Evolutionary conservation across 495 filamentous ascomycete genomes (phyloP), one percentile per base, ranked within the genome.

Genomic region (Neurospora discreta): DNA sequence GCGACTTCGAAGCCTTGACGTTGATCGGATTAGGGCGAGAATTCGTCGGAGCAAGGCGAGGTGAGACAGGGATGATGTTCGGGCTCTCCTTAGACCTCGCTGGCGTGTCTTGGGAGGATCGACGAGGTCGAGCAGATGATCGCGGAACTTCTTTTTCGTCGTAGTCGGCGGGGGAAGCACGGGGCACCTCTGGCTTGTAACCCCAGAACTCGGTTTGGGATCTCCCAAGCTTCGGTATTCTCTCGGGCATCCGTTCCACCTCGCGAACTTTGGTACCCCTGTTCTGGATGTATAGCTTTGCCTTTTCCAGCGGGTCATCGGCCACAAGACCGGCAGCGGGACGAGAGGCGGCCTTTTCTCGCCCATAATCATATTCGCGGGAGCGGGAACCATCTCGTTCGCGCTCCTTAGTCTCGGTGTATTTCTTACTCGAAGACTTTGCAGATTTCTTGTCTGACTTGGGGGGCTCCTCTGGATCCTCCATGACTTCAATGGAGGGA

Each of bases 91-190:
- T 78, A 23, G 78, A 78, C 43, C 74, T 77, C 5, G 81, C 15
- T 33, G 52, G 78, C 9, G 79, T 78, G 39, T 84, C 81, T 18
- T 84, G 79, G 13, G 83, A 83, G 71, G 80, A 77, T 33, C 83
- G 81, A 20, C 84, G 82, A 5, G 68, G 73, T 15, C 80, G 80
- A 30, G 76, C 77, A 10, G 79, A 74, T 4, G 81, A 74, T 5
- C 71, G 75, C 9, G 23, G 68, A 33, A 77, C 68, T 73, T 80
- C 75, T 40, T 82, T 69, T 52, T 77, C 70, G 39, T 46, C 16
- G 73, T 76, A 23, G 71, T 84, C 74, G 71, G 78, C 71, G 72
- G 79, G 52, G 69, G 79, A 76, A 38, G 83, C 79, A 39, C 81
- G 81, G 3, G 83, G 83, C 13, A 74, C 75, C 26, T 72, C 73